Evolutionary conservation across 2,329 filamentous ascomycete genomes (phyloP).

Genomic region (Clarireedia sp.): DNA sequence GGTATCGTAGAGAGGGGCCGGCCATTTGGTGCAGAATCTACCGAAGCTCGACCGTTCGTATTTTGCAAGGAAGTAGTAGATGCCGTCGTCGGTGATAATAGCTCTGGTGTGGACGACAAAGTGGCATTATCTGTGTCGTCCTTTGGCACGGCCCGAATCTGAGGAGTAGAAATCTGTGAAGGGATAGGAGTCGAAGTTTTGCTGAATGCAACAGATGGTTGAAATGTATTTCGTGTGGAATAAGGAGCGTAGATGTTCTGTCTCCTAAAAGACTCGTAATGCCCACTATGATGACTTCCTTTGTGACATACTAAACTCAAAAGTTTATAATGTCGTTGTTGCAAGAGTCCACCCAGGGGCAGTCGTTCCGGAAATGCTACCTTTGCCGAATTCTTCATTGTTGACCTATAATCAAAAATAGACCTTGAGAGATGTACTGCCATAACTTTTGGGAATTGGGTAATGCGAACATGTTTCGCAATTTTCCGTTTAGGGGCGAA

Average conservation of each 20-base stretch:
- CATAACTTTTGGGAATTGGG: conserved; percentile 78
- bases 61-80: conserved; percentile 23
- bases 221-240: conserved; percentile 74
- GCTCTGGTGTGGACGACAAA: conserved; percentile 23
- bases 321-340: conserved; percentile 73
- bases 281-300: conserved; percentile 89
- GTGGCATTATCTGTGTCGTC: conserved; percentile 17
- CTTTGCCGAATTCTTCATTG: conserved; percentile 90
- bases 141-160: conserved; percentile 29
- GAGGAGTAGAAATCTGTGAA: conserved; percentile 24
- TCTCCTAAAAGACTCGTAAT: conserved; percentile 92
- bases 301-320: conserved; percentile 88
- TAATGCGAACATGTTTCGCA: conserved; percentile 79
- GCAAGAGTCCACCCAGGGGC: conserved; percentile 69
- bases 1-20: conserved; percentile 6
- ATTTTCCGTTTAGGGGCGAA: conserved; percentile 76
- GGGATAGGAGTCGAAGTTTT: conserved; percentile 21
- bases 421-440: conserved; percentile 89
- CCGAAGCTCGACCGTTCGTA: conserved; percentile 13
- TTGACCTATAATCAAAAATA: conserved; percentile 74
- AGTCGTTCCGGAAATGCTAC: conserved; percentile 86
- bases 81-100: conserved; percentile 23
- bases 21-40: conserved; percentile 10
- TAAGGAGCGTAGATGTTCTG: conserved; percentile 75
- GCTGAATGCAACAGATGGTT: conserved; percentile 60